Base-by-base conservation (phyloP, 2,329 filamentous ascomycete species). In the Huntiella bhutanensis region DNA sequence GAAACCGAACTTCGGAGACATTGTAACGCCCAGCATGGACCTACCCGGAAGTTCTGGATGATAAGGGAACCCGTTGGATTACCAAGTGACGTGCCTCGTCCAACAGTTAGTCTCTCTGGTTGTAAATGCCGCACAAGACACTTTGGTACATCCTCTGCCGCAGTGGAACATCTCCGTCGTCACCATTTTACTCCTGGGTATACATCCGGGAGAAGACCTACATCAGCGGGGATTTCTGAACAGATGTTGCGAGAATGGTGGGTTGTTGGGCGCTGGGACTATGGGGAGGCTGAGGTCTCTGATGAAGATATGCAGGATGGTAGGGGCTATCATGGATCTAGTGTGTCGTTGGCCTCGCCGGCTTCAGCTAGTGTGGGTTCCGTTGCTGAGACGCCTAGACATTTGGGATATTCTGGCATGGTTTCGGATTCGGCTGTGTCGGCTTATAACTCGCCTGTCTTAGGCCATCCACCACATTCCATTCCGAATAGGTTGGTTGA, bases 1-100 rank as follows among this genome's bases (percentile, higher is more conserved):
- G 85, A 92, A 47, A 87, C 94, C 59, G 87, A 95, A 59, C 68
- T 86, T 42, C 69, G 79, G 47, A 70, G 82, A 48, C 82, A 87
- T 58, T 67, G 64, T 13, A 70, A 74, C 50, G 70, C 71, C 4
- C 73, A 73, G 50, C 71, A 75, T 52, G 69, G 71, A 3, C 63
- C 68, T 7, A 55, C 70, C 33, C 68, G 72, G 22, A 71, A 49
- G 8, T 36, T 45, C 22, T 7, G 33, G 5, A 45, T 37, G 38
- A 35, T 43, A 10, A 37, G 37, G 3, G 34, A 33, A 19, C 42
- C 36, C 1, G 33, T 46, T 17, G 35, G 33, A 13, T 19, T 19
- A 19, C 17, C 17, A 19, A 19, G 17, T 19, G 17, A 19, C 5
- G 1, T 19, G 1, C 17, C 17, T 19, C 17, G 17, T 19, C 17